Evolutionary conservation across 805 yeast genomes (phyloP).

Genomic region (Kuraishia piskuri): DNA sequence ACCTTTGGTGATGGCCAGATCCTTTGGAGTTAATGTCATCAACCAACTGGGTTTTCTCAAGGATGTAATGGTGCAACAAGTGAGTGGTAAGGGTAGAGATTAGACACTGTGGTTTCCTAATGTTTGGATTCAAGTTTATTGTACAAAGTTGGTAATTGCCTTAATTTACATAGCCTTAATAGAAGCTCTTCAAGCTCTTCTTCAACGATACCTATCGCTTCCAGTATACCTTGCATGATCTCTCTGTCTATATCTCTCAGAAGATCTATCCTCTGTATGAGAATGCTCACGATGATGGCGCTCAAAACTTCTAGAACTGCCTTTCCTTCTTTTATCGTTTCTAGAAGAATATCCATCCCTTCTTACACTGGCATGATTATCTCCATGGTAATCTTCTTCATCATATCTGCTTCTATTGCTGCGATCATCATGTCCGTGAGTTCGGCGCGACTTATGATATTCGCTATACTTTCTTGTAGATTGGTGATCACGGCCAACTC

Average conservation of each 20-base stretch:
- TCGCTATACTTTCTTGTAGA: background rate
- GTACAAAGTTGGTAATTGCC: too few species aligned
- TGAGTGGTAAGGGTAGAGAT: slow-evolving; percentile 15
- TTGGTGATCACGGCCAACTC: background rate
- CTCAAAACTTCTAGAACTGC: too few species aligned
- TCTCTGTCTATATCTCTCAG: background rate
- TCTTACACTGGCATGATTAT: too few species aligned
- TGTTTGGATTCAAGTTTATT: too few species aligned
- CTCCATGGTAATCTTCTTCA: background rate
- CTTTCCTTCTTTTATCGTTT: background rate
- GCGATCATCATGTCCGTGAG: background rate
- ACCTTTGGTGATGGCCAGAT: slow-evolving; percentile 69
- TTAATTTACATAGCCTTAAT: too few species aligned
- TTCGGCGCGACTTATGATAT: background rate
- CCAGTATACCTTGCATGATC: background rate
- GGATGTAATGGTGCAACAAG: slow-evolving; percentile 52
- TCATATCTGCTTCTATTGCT: background rate
- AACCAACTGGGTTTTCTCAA: slow-evolving; percentile 61
- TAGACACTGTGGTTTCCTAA: too few species aligned
- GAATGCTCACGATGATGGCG: too few species aligned
- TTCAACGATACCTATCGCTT: background rate
- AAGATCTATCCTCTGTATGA: background rate
- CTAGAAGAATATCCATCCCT: background rate
- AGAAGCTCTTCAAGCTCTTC: too few species aligned
- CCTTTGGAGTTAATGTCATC: slow-evolving; percentile 65